These are phyloP conservation scores for Drechslerella coelobrocha DNA, from an alignment of 2,329 filamentous ascomycete genomes.

Conservation along the genomic window DNA sequence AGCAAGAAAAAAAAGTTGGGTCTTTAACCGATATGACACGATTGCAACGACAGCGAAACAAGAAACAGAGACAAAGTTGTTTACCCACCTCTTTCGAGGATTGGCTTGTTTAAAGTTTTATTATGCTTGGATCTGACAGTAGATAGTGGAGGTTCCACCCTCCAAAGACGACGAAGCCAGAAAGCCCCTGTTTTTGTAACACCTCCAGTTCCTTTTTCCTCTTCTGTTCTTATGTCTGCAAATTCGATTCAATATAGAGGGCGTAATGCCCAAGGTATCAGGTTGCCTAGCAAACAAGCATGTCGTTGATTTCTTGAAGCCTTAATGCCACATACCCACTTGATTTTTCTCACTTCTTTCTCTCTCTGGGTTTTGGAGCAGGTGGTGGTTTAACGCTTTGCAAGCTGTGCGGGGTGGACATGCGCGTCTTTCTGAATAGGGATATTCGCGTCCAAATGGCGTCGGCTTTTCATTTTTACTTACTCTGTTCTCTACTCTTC, in stretches of 20 bases:
- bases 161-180: background rate
- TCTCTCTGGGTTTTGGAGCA: background rate
- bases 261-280: background rate
- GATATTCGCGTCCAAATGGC: too few relatives aligned
- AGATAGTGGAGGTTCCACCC: background rate
- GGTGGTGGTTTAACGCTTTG: background rate
- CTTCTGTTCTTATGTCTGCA: constrained; percentile 6
- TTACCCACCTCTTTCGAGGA: background rate
- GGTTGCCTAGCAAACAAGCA: background rate
- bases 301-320: background rate
- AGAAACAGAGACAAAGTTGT: background rate
- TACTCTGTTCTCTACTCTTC: too few relatives aligned
- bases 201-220: background rate
- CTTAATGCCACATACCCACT: background rate
- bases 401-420: constrained; percentile 1
- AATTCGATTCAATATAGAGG: constrained; percentile 22
- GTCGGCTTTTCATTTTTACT: too few relatives aligned
- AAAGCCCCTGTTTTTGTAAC: background rate
- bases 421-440: background rate
- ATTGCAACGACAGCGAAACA: constrained; percentile 1
- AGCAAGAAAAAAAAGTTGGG: constrained; percentile 6
- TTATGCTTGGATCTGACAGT: background rate
- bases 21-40: background rate
- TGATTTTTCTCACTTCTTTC: background rate
- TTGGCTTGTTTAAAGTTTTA: background rate